These are phyloP conservation scores for Plasmodium inui DNA, from an alignment of 169 alveolate species.

Conservation along the genomic window DNA sequence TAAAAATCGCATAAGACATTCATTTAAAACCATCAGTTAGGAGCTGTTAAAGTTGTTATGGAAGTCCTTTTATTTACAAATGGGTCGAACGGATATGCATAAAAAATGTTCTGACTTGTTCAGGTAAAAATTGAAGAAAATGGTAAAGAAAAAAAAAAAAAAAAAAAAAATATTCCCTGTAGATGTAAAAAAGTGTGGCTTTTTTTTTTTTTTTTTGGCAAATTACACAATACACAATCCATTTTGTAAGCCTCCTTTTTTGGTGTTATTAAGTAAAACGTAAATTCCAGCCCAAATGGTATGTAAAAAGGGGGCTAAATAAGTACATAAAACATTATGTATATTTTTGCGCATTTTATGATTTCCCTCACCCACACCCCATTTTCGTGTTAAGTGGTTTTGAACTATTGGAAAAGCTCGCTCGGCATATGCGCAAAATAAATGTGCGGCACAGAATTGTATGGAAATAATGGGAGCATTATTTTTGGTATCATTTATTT, in stretches of 20 bases:
- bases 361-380: neutral
- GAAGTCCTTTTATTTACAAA: neutral
- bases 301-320: neutral
- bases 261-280: neutral
- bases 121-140: conserved; percentile 8
- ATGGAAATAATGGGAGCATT: neutral
- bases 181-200: neutral
- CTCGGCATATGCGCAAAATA: neutral
- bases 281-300: neutral
- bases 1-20: neutral
- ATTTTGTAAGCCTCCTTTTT: neutral
- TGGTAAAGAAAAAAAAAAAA: neutral
- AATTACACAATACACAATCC: neutral
- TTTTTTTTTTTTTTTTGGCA: neutral
- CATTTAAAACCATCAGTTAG: neutral
- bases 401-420: neutral
- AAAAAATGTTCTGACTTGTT: conserved; percentile 1
- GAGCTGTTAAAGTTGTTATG: neutral
- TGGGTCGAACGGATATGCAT: neutral
- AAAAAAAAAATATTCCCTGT: neutral
- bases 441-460: neutral
- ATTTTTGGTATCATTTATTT: neutral
- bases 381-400: neutral
- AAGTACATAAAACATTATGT: neutral
- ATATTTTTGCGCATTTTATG: neutral